Percentiles rank a stretch among this genome's conserved stretches.
Conservation (phyloP, 2,329 filamentous ascomycete genomes). For the Ophiostoma sp. region DNA sequence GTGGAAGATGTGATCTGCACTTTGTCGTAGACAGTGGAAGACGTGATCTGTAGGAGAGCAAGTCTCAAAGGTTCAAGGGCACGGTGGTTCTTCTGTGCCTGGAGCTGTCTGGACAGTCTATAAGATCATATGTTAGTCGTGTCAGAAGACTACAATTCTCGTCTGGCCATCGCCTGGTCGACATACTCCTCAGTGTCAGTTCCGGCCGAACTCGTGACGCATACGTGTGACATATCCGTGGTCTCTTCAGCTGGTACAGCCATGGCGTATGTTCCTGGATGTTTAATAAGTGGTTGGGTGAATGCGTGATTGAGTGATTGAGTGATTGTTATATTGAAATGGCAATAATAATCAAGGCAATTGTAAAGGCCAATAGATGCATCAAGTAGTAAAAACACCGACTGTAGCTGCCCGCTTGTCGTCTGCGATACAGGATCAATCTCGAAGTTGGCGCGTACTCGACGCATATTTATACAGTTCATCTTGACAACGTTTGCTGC, state of each 20-base stretch:
- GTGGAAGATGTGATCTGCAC: neutral
- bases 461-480: no score
- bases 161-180: neutral
- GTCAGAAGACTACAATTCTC: neutral
- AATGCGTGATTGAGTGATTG: neutral
- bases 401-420: no score
- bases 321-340: no score
- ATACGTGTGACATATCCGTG: neutral
- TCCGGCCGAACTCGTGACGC: neutral
- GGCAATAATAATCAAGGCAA: no score
- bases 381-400: no score
- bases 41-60: neutral
- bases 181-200: neutral
- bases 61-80: neutral
- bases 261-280: neutral
- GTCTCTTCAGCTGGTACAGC: neutral
- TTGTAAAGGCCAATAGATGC: no score
- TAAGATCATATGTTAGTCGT: neutral
- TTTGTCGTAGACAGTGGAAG: neutral
- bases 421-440: no score
- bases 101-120: neutral
- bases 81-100: neutral
- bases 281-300: neutral
- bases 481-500: no score
- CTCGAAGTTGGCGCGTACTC: no score